A percentile compares a stretch with the other conserved stretches of the same genome.
phyloP scores from a whole-genome alignment of 2,329 filamentous ascomycete species.

The Fusarium avenaceum region DNA sequence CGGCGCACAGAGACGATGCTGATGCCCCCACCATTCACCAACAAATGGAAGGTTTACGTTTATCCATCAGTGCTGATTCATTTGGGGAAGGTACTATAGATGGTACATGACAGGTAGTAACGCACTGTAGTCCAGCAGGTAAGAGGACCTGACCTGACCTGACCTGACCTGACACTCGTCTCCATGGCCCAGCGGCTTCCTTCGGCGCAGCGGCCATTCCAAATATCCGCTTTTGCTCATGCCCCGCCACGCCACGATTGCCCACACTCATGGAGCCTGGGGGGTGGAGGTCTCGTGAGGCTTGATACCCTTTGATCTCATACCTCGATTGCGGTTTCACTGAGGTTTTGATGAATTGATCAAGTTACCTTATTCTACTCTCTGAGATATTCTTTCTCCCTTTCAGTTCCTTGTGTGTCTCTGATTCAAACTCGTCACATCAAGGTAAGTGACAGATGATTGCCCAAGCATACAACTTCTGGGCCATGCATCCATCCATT shows the following conservation, averaged over 20 bases:
- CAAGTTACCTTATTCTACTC: not conserved
- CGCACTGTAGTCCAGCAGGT: not conserved
- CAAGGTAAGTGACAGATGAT: conserved; percentile 36
- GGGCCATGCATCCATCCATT: conserved; percentile 20
- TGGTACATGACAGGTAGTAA: no score
- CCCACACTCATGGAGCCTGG: conserved; percentile 4
- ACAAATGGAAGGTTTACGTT: no score
- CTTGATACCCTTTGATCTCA: conserved; percentile 9
- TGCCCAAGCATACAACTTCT: conserved; percentile 17
- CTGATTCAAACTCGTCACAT: conserved; percentile 4
- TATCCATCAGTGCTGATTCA: no score
- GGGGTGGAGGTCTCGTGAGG: conserved; percentile 32
- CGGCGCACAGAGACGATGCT: no score
- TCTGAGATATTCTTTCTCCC: not conserved
- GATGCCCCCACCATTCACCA: no score
- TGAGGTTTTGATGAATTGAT: not conserved
- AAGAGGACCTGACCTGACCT: no score
- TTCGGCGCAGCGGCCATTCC: conserved; percentile 46
- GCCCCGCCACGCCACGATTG: conserved; percentile 26
- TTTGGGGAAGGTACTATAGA: no score
- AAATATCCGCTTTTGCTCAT: conserved; percentile 43
- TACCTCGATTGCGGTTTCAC: conserved; percentile 5
- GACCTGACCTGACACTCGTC: not conserved
- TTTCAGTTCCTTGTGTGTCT: not conserved
- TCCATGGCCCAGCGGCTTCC: conserved; percentile 19